Evolutionary conservation across 1,284 basidiomycete species (phyloP).

Genomic region (Singerocomus rubriflavus): DNA sequence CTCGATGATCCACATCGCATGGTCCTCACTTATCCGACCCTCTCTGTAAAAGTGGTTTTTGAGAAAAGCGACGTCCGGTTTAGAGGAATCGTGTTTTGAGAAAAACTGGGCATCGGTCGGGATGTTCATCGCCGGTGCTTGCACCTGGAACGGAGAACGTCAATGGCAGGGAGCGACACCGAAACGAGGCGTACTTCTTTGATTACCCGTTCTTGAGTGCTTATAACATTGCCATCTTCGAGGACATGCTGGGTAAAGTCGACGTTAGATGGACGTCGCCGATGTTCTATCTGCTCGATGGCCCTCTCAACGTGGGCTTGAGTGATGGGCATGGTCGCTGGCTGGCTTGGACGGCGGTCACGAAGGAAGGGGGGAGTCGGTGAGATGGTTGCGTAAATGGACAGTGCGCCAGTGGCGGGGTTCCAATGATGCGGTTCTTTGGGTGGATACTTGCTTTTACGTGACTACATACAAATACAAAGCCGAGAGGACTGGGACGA

Average conservation of each 20-base stretch:
- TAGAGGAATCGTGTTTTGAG: constrained; percentile 76
- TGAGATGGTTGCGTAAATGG: constrained; percentile 15
- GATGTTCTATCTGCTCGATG: constrained; percentile 70
- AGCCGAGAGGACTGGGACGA: background rate
- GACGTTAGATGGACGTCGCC: constrained; percentile 62
- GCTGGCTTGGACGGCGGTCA: constrained; percentile 1
- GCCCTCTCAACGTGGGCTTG: constrained; percentile 66
- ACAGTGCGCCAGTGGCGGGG: constrained; percentile 22
- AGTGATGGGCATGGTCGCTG: constrained; percentile 37
- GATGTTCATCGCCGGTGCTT: constrained; percentile 90
- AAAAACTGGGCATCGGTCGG: constrained; percentile 96
- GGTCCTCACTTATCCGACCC: constrained; percentile 87
- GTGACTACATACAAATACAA: constrained; percentile 12
- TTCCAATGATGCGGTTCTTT: constrained; percentile 22
- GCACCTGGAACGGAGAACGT: constrained; percentile 55
- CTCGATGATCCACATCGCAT: constrained; percentile 84
- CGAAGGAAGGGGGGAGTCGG: constrained; percentile 2
- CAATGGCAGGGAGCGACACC: constrained; percentile 9
- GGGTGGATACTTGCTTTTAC: background rate
- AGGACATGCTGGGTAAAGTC: constrained; percentile 89
- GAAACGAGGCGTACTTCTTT: constrained; percentile 62
- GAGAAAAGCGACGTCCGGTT: constrained; percentile 95
- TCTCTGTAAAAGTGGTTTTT: constrained; percentile 99
- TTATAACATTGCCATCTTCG: constrained; percentile 84
- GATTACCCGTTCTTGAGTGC: constrained; percentile 81